Base-by-base conservation (phyloP, 768 basidiomycete genomes). In the Lyophyllum atratum region DNA sequence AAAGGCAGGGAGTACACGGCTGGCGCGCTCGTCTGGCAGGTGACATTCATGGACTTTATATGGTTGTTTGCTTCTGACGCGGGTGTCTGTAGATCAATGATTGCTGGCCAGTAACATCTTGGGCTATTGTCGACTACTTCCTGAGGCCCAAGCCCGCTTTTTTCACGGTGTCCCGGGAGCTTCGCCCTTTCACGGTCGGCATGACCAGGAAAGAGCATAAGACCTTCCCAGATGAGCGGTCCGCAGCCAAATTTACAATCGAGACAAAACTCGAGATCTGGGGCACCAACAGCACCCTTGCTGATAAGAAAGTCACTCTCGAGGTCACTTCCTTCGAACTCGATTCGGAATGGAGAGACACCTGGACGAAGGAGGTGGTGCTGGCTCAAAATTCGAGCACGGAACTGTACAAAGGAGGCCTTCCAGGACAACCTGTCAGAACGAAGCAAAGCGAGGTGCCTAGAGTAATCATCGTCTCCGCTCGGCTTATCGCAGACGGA, bases 11-110 rank as follows among this genome's bases (percentile, higher is more conserved):
- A 97, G 67, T 87, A 92, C 70, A 93, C 90, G 1, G 85, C 93
- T 5, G 94, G 93, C 44, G 95, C 94, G 29, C 81, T 98, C 34
- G 95, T 97, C 24, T 98, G 95, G 95, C 94, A 96, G 85, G 87
- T 93, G 64, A 73, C 80, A 29, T 31, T 21, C 44, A 49, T 10
- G 61, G 21, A 17, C 29, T 25, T 25, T 19, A 4, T 11, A 8
- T 21, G 7, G 17, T 42, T n/a, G 12, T 26, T 33, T 25, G 8
- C 47, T 11, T 40, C 44, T 34, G 12, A n/a, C 25, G 10, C 22
- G 19, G n/a, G 57, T 52, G 52, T 63, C 28, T 17, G 14, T 11
- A 92, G 87, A 79, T 93, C 60, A 93, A 93, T 62, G 92, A 94
- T 67, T 95, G 93, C 71, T 97, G 94, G 93, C 95, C 95, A 15